Evolutionary conservation across 768 basidiomycete species (phyloP), one percentile per base, ranked within the genome.

Genomic region (Termitomyces bulborhizus): DNA sequence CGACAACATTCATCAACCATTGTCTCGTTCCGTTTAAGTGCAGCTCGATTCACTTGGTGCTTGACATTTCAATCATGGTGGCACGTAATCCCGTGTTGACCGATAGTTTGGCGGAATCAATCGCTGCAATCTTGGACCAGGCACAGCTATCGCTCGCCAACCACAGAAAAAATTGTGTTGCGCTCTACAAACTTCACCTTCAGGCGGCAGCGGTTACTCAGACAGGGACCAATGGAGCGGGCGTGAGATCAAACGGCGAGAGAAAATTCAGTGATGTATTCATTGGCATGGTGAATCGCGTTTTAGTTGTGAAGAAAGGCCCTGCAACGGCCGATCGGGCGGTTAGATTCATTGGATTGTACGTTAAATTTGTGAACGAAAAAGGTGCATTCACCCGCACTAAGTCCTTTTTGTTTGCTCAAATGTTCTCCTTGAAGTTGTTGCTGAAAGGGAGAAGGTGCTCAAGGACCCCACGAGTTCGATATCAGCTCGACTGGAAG

Each of bases 81-180:
- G 60, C 60, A 42, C 62, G 57, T 29, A 54, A 60, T 13, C 56
- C 61, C 39, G 55, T 57, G 40, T 44, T 65, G 18, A 66, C 73
- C 2, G 70, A 72, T 3, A 63, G 63, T 6, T 58, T 80, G 0
- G 62, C 68, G 41, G 73, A 72, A 37, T 65, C 66, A 6, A 57
- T 80, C 16, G 68, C 74, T 1, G 61, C 62, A 12, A 72, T 79
- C 18, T 95, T 96, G 55, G 85, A 88, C 44, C 92, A 97, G 69
- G 86, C 80, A 0, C 94, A 97, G 65, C 69, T 69, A 18, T 86
- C 89, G 0, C 66, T 84, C 24, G 90, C 93, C 4, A 93, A 92
- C 68, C 96, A 98, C 71, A 88, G 90, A 63, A 98, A 98, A 76
- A 97, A 97, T 69, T 80, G 87, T 51, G 87, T 94, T 43, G 85